Base-by-base conservation (phyloP, 106 monocot genomes). In the Acorus calamus region DNA sequence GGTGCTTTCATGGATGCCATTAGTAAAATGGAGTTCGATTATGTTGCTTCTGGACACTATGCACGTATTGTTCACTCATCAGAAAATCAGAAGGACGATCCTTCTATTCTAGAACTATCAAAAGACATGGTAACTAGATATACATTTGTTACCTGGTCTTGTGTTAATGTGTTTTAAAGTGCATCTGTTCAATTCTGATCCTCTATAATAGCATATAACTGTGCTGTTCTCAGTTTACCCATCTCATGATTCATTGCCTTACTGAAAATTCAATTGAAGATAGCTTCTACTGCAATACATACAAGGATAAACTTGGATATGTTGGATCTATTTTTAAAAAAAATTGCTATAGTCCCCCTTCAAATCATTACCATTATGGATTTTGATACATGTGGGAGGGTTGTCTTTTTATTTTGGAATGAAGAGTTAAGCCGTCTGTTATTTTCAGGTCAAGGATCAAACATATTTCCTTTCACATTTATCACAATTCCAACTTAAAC, bases 381-480 rank as follows among this genome's bases (percentile, higher is more conserved):
- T 28, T 28, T 28, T 28, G 28, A 28, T 28, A 28, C 28, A 28
- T 28, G 28, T 28, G 28, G 28, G 28, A 28, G 28, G 28, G 28
- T 28, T 28, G 28, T 28, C 28, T 28, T 28, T 28, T 28, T 28
- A 28, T 28, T 28, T 28, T 28, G 28, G 28, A 28, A 28, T 28
- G 28, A 46, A 50, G 41, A 2, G 6, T 10, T 49, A 10, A 67
- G 4, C 62, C 46, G 8, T 5, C 51, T 47, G 48, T 52, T 12
- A 8, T 64, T 59, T 69, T 87, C 84, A 98, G 96, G 78, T 98
- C 47, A 98, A 98, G 79, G 98, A 98, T 83, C 98, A 98, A 76
- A 98, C 98, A 2, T 92, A 98, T 81, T 98, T 98, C 56, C 83
- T 98, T 43, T 98, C 98, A 12, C 98, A 98, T 83, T 49, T 98